Base-by-base conservation (phyloP, 306 rosid genomes). In the Quercus mongolica region DNA sequence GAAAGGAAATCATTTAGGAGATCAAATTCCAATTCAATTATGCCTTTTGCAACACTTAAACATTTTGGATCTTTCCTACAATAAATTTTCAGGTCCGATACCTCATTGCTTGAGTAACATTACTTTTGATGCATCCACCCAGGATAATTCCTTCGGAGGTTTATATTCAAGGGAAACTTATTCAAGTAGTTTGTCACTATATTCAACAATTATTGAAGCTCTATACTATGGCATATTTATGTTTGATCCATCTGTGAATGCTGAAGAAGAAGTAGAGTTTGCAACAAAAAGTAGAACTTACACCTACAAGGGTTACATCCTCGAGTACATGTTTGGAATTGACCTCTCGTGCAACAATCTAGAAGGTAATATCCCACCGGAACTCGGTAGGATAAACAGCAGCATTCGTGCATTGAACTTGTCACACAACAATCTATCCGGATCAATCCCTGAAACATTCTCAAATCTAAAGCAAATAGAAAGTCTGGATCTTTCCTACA, bases 401-500 rank as follows among this genome's bases (percentile, higher is more conserved):
- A 35, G 20, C 6, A 35, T 38, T 1, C 74, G 17, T 1, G 56
- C 74, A 17, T 15, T 41, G 30, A 69, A 69, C 17, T 15, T 44
- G 30, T 69, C 56, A 15, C 74, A 69, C 30, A 41, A 69, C 56
- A 7, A 41, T 21, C 56, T 44, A 20, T 35, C 74, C 11, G 74
- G 56, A 20, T 19, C 5, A n/a, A 69, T 38, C 55, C 73, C 73
- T 31, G 0, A 11, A 6, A 19, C 3, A 3, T 38, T 69, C 55
- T 35, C 73, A 6, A 69, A 69, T 38, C 44, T 69, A 52, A 69
- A 19, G 28, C 64, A 26, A 6, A 65, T 23, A 28, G 31, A 65
- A 54, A 69, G 74, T 69, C 5, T 41, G 74, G 56, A 69, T 69
- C 8, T 69, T 75, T 74, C 69, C 25, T 75, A 14, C 15, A 75